Evolutionary conservation across 176 grass and related monocot species (phyloP).

Genomic region (Phoenix dactylifera): DNA sequence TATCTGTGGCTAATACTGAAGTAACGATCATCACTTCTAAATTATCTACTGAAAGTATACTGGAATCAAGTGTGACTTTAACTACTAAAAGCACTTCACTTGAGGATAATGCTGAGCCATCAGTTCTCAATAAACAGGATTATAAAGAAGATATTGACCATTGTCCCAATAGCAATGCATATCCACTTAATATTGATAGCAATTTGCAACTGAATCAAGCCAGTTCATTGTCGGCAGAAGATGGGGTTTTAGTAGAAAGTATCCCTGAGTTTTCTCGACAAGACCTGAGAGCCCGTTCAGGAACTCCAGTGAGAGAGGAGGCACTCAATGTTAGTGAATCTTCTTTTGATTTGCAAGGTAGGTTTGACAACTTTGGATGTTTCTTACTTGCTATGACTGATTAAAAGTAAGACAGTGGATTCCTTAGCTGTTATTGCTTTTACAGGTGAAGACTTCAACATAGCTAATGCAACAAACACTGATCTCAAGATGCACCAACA

Average conservation of each 20-base stretch:
- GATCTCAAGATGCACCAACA: conserved; percentile 30
- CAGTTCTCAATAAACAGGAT: too few relatives aligned
- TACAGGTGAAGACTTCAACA: conserved; percentile 26
- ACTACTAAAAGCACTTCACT: too few relatives aligned
- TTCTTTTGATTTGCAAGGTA: conserved; percentile 39
- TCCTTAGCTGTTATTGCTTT: conserved; percentile 2
- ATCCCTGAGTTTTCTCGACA: conserved; percentile 16
- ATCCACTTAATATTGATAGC: too few relatives aligned
- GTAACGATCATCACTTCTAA: too few relatives aligned
- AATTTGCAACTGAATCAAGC: conserved; percentile 2
- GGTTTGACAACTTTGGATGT: conserved; percentile 12
- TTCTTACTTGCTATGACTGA: background rate
- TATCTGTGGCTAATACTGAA: background rate
- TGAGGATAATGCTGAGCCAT: too few relatives aligned
- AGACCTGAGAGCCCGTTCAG: conserved; percentile 19
- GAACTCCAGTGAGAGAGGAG: conserved; percentile 9
- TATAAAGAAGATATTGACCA: too few relatives aligned
- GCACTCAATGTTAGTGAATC: conserved; percentile 17
- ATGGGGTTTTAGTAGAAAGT: conserved; percentile 28
- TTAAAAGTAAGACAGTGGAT: background rate
- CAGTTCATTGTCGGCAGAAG: conserved; percentile 16
- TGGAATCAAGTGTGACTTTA: too few relatives aligned
- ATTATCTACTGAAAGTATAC: too few relatives aligned
- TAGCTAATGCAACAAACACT: conserved; percentile 21
- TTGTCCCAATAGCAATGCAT: too few relatives aligned